Evolutionary conservation across 176 grass and related monocot genomes (phyloP).

Genomic region (Eragrostis nindensis): DNA sequence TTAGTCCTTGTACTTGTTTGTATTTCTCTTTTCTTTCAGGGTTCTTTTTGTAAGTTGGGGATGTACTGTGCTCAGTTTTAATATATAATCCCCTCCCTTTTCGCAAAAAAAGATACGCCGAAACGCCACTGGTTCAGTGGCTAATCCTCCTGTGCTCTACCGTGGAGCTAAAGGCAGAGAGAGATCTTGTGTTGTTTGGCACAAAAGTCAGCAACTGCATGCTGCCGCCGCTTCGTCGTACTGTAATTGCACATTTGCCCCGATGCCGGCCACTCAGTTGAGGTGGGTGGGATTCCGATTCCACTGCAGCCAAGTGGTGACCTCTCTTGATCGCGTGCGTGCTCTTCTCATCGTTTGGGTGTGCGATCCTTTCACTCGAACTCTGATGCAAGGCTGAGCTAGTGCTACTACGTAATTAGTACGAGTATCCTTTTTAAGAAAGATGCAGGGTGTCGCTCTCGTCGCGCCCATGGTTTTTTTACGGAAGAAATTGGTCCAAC

Average conservation of each 20-base stretch:
- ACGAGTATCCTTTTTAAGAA: not conserved
- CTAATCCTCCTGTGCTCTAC: slow-evolving; percentile 1
- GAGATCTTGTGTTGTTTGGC: not conserved
- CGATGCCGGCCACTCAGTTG: slow-evolving; percentile 10
- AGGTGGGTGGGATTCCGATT: slow-evolving; percentile 16
- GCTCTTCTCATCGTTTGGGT: slow-evolving; percentile 7
- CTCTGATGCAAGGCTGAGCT: not conserved
- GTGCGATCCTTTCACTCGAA: not conserved
- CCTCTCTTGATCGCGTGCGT: too few relatives aligned
- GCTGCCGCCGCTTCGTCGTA: not conserved
- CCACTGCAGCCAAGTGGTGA: not conserved
- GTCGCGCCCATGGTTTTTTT: not conserved
- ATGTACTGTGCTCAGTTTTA: too few relatives aligned
- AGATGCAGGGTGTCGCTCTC: not conserved
- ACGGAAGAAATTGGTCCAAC: too few relatives aligned
- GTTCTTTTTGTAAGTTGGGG: too few relatives aligned
- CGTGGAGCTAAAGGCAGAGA: slow-evolving; percentile 11
- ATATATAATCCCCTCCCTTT: too few relatives aligned
- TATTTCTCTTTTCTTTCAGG: too few relatives aligned
- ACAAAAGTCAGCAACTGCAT: slow-evolving; percentile 42
- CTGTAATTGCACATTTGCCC: not conserved
- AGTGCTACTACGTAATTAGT: too few relatives aligned
- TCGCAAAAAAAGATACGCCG: too few relatives aligned
- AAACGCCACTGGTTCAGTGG: not conserved
- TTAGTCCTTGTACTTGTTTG: too few relatives aligned